These are phyloP conservation scores for Rosa hybrid DNA, from an alignment of 331 rosid genomes.

Conservation along the genomic window DNA sequence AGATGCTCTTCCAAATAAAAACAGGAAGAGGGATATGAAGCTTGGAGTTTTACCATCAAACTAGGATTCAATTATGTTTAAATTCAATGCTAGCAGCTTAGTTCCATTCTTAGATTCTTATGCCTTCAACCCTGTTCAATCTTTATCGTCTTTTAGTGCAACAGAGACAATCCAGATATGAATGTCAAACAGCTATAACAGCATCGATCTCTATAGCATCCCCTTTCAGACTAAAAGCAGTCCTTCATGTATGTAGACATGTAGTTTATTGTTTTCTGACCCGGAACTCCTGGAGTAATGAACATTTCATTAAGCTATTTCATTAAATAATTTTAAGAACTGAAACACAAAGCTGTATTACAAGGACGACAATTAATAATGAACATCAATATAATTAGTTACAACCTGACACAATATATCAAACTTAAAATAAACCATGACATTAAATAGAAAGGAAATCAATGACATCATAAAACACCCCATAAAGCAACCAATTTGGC, in stretches of 20 bases:
- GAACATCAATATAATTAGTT: neutral
- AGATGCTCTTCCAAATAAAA: neutral
- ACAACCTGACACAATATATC: neutral
- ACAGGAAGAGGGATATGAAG: neutral
- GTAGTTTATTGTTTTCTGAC: neutral
- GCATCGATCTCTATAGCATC: neutral
- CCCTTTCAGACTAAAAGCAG: conserved; percentile 7
- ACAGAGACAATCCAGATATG: neutral
- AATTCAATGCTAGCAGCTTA: neutral
- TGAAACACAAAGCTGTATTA: neutral
- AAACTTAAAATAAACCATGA: neutral
- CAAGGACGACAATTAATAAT: neutral
- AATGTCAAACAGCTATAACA: neutral
- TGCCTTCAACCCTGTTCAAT: neutral
- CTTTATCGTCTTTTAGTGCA: neutral
- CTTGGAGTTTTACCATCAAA: neutral
- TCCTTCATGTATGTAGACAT: neutral
- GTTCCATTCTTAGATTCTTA: neutral
- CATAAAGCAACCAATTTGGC: neutral
- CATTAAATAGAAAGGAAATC: neutral
- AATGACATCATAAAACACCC: neutral
- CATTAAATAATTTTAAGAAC: neutral
- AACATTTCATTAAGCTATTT: neutral
- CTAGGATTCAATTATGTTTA: neutral
- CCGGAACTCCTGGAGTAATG: neutral